A percentile compares a stretch with the other conserved stretches of the same genome.
These are phyloP conservation scores for Trichoderma afroharzianum DNA, from an alignment of 2,329 filamentous ascomycete genomes.

Conservation along the genomic window DNA sequence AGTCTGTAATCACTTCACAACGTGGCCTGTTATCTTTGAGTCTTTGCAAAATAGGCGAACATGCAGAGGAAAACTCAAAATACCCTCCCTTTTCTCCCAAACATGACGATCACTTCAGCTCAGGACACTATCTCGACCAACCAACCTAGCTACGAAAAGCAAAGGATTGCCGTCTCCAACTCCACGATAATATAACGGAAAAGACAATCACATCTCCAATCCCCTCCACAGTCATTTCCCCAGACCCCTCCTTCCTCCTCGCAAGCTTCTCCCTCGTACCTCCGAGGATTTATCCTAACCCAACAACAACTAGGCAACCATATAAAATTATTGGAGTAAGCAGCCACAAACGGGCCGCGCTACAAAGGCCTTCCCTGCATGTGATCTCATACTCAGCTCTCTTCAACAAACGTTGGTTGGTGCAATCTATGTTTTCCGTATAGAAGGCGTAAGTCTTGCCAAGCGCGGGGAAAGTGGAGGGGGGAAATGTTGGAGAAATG, in stretches of 20 bases:
- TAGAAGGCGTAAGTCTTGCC: not conserved
- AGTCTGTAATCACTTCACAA: not conserved
- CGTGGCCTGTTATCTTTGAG: not conserved
- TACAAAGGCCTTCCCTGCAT: not conserved
- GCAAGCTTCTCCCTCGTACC: not conserved
- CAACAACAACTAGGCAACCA: not conserved
- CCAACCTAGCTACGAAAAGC: not conserved
- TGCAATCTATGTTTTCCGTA: not conserved
- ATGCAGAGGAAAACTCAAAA: not conserved
- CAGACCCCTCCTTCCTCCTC: not conserved
- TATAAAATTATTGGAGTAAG: not conserved
- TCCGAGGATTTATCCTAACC: not conserved
- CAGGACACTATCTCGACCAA: too few relatives aligned
- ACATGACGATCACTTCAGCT: not conserved
- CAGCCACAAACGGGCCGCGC: not conserved
- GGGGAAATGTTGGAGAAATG: not conserved
- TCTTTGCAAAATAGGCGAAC: not conserved
- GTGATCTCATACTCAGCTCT: not conserved
- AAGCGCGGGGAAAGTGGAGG: not conserved
- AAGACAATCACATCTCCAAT: not conserved
- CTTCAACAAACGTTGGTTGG: not conserved
- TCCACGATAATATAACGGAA: slow-evolving; percentile 10
- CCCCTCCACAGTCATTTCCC: not conserved
- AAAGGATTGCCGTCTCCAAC: not conserved
- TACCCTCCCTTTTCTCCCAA: not conserved